phyloP scores from a whole-genome alignment of 176 grass and related monocot species.

The Cocos nucifera region DNA sequence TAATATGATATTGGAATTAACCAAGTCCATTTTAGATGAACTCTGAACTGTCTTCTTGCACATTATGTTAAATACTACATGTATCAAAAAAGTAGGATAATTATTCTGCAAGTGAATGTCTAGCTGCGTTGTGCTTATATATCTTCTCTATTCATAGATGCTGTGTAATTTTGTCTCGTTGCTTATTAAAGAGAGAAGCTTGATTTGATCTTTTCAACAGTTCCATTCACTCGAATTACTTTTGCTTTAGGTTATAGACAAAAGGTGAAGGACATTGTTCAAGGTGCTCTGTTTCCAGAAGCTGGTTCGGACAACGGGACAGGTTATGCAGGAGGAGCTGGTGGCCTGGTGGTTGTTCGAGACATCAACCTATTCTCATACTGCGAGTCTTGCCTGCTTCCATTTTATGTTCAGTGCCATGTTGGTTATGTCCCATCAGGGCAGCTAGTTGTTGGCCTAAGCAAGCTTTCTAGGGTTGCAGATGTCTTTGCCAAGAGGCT shows the following conservation, averaged over 20 bases:
- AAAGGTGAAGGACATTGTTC: conserved; percentile 74
- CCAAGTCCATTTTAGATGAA: too few species aligned
- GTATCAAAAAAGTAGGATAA: too few species aligned
- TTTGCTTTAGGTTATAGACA: conserved; percentile 59
- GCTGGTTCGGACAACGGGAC: conserved; percentile 51
- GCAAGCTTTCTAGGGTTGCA: conserved; percentile 90
- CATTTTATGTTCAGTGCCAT: conserved; percentile 76
- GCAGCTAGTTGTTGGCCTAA: conserved; percentile 77
- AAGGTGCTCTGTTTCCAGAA: conserved; percentile 88
- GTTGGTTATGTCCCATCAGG: conserved; percentile 79
- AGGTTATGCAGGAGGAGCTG: conserved; percentile 65
- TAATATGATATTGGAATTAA: too few species aligned
- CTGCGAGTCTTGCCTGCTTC: conserved; percentile 91
- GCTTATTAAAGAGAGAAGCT: too few species aligned
- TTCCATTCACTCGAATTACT: neutral
- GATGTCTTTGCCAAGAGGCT: conserved; percentile 86
- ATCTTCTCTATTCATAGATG: too few species aligned
- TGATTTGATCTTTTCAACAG: too few species aligned
- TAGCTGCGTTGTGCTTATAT: too few species aligned
- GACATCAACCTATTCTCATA: conserved; percentile 84
- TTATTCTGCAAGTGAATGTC: too few species aligned
- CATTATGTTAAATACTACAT: too few species aligned
- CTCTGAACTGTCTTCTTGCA: too few species aligned
- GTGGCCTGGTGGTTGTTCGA: conserved; percentile 74
- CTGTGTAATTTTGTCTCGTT: too few species aligned